phyloP scores from a whole-genome alignment of 2,329 filamentous ascomycete species.

The Phialophora verrucosa region DNA sequence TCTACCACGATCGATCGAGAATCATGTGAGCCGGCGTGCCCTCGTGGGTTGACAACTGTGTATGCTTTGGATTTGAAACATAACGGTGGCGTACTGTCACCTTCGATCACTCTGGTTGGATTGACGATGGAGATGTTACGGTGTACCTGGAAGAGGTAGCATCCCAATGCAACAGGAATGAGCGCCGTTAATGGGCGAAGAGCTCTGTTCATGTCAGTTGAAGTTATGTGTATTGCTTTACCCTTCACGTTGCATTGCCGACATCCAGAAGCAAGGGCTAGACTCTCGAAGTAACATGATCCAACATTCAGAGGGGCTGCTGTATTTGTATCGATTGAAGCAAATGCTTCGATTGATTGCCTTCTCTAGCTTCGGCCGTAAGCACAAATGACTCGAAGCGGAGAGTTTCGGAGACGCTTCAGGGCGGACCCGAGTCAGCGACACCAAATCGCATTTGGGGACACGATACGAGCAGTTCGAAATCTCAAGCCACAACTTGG shows the following conservation, averaged over 20 bases:
- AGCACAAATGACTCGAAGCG: background rate
- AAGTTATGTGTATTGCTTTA: background rate
- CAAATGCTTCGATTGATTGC: background rate
- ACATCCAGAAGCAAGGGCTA: background rate
- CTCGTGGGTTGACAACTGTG: slow-evolving; percentile 16
- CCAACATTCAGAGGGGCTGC: background rate
- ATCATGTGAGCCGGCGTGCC: background rate
- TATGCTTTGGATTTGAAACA: slow-evolving; percentile 7
- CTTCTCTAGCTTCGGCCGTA: background rate
- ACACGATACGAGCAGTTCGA: background rate
- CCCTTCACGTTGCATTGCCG: background rate
- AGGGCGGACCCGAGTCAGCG: background rate
- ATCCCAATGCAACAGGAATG: background rate
- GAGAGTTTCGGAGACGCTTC: background rate
- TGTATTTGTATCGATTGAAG: background rate
- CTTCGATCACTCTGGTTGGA: background rate
- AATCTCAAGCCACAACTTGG: background rate
- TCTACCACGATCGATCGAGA: slow-evolving; percentile 8
- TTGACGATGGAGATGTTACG: slow-evolving; percentile 11
- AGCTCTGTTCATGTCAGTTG: background rate
- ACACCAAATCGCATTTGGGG: background rate
- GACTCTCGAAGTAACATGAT: background rate
- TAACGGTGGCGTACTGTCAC: background rate
- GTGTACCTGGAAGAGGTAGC: slow-evolving; percentile 1
- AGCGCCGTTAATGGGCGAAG: background rate